Base-by-base conservation (phyloP, 164 flowering plant genomes). In the Cinnamomum micranthum region DNA sequence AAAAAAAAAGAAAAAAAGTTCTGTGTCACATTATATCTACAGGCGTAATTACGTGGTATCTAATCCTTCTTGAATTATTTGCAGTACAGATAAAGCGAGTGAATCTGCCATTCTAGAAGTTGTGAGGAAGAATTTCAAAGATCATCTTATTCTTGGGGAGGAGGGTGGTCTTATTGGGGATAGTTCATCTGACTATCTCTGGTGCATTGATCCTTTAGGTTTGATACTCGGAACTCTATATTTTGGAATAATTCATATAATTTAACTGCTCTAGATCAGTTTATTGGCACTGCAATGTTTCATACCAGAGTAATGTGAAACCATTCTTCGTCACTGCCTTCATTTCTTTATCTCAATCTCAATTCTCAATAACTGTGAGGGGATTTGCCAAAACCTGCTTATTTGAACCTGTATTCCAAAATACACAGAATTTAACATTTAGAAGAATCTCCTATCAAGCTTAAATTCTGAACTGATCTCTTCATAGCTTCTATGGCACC, bases 161-260 rank as follows among this genome's bases (percentile, higher is more conserved):
- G 98, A 95, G 80, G 98, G 98, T 75, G 98, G 98, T 72, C 23
- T 95, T 75, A 95, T 91, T 70, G 99, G 97, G 68, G 90, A 95
- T 73, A 52, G 91, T 5, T 85, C 92, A 68, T 95, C 97, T 51
- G 93, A 93, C 79, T 93, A 93, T 83, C 91, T 95, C 24, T 95
- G 97, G 97, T 95, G 99, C 86, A 95, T 95, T 75, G 97, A 95
- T 82, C 99, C 99, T 58, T 84, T 95, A 82, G 99, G 99, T 95
- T 73, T 82, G 87, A 62, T 27, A 60, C 70, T 76, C 52, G 63
- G 11, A 52, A 35, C 50, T 71, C 17, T 33, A 64, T 33, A 17
- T 65, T 55, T 28, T 41, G 47, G 47, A 41, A 41, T 41, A 9
- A 41, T 41, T 41, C 9, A 6, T 41, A 7, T 9, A 41, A 41